phyloP scores from a whole-genome alignment of 2,329 filamentous ascomycete species.

The Aureobasidium sp. region DNA sequence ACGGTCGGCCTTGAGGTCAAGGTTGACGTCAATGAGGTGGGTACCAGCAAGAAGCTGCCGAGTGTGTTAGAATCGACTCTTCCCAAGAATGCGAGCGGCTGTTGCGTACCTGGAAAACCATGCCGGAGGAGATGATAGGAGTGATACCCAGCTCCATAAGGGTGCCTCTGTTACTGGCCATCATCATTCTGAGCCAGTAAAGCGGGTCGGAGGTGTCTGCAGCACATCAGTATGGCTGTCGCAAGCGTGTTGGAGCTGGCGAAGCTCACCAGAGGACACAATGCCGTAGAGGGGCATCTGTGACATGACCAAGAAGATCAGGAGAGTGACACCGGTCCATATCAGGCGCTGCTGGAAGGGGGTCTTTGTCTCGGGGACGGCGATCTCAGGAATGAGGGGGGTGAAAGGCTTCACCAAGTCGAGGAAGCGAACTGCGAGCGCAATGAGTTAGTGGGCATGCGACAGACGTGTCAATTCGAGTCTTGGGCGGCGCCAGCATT shows the following conservation, averaged over 20 bases:
- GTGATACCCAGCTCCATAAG: constrained; percentile 54
- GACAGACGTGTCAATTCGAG: constrained; percentile 9
- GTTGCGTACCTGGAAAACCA: constrained; percentile 77
- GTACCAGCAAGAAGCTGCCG: constrained; percentile 78
- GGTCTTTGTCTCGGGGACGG: constrained; percentile 95
- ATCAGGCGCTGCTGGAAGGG: constrained; percentile 81
- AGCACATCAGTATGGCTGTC: constrained; percentile 18
- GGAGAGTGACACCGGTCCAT: constrained; percentile 60
- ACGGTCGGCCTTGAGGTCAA: constrained; percentile 98
- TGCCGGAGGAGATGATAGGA: constrained; percentile 98
- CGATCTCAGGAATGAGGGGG: constrained; percentile 98
- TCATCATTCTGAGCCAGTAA: constrained; percentile 99
- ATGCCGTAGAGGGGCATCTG: constrained; percentile 98
- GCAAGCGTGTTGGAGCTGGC: not conserved
- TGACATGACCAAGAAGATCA: constrained; percentile 99
- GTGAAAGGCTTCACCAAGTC: constrained; percentile 99
- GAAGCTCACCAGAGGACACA: constrained; percentile 64
- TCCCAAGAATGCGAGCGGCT: not conserved
- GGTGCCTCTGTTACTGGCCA: constrained; percentile 76
- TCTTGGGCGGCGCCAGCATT: not conserved
- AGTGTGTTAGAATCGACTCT: constrained; percentile 30
- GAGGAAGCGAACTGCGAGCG: constrained; percentile 81
- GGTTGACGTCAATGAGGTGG: constrained; percentile 99
- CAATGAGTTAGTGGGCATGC: constrained; percentile 22
- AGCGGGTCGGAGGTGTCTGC: constrained; percentile 81